phyloP scores from a whole-genome alignment of 106 monocot genomes.

The Dendrobium chrysotoxum region DNA sequence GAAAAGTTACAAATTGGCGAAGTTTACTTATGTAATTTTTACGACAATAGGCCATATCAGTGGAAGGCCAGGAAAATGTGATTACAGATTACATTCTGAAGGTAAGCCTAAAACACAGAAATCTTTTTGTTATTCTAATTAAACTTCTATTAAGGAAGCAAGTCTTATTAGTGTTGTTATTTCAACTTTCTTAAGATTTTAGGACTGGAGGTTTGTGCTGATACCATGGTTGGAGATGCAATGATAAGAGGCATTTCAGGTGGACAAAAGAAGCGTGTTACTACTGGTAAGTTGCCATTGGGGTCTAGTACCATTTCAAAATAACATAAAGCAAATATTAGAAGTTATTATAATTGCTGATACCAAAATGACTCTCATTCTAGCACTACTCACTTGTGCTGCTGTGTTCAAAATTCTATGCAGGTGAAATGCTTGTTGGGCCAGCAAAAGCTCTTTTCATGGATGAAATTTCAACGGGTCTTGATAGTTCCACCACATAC shows the following conservation, averaged over 20 bases:
- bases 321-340: background rate
- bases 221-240: constrained; percentile 77
- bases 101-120: background rate
- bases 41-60: background rate
- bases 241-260: constrained; percentile 80
- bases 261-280: constrained; percentile 79
- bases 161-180: background rate
- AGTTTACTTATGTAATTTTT: background rate
- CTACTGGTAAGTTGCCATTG: constrained; percentile 39
- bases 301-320: too few species aligned
- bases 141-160: background rate
- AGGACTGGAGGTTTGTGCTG: constrained; percentile 74
- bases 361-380: background rate
- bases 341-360: background rate
- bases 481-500: constrained; percentile 55
- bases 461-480: constrained; percentile 64
- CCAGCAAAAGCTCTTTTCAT: constrained; percentile 51
- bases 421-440: constrained; percentile 60
- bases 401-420: background rate
- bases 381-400: background rate
- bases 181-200: constrained; percentile 35
- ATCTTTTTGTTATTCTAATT: background rate
- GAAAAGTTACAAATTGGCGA: background rate
- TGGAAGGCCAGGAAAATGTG: constrained; percentile 2
- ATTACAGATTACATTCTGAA: constrained; percentile 12